phyloP scores from a whole-genome alignment of 129 eudicot species.

The Escallonia rubra region DNA sequence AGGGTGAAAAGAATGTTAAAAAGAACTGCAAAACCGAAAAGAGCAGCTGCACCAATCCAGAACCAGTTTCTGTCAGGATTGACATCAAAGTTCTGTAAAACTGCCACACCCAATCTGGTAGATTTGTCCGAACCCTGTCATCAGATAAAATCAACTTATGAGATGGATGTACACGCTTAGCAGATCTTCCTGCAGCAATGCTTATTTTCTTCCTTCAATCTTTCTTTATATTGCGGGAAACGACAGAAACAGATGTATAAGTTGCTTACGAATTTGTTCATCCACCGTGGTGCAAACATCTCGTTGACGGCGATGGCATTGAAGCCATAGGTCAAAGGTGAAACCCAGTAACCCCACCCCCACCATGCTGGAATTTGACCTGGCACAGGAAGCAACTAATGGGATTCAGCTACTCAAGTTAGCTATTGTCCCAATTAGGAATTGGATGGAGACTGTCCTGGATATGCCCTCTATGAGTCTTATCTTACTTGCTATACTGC shows the following conservation, averaged over 20 bases:
- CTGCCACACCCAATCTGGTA: slow-evolving; percentile 53
- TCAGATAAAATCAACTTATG: background rate
- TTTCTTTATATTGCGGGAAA: background rate
- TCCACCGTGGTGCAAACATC: slow-evolving; percentile 85
- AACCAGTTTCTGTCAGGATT: slow-evolving; percentile 60
- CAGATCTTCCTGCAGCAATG: too few species aligned
- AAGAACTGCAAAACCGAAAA: slow-evolving; percentile 71
- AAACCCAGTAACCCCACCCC: slow-evolving; percentile 90
- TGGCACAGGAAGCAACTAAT: slow-evolving; percentile 23
- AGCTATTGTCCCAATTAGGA: too few species aligned
- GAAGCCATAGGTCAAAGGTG: slow-evolving; percentile 80
- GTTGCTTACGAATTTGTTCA: slow-evolving; percentile 51
- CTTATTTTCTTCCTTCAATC: background rate
- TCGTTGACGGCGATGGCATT: slow-evolving; percentile 81
- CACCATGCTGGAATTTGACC: slow-evolving; percentile 86
- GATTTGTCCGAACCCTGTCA: slow-evolving; percentile 57
- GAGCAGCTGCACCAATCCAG: slow-evolving; percentile 89
- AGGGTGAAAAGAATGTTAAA: slow-evolving; percentile 72
- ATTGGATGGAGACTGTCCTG: too few species aligned
- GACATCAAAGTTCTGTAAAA: slow-evolving; percentile 56
- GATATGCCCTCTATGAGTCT: too few species aligned
- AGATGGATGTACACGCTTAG: background rate
- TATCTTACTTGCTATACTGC: too few species aligned
- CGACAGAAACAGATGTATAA: background rate
- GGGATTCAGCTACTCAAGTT: too few species aligned